Percentiles rank a stretch among this genome's conserved stretches.
phyloP scores from a whole-genome alignment of 2,329 filamentous ascomycete genomes.

The Trichophaea hybrida region DNA sequence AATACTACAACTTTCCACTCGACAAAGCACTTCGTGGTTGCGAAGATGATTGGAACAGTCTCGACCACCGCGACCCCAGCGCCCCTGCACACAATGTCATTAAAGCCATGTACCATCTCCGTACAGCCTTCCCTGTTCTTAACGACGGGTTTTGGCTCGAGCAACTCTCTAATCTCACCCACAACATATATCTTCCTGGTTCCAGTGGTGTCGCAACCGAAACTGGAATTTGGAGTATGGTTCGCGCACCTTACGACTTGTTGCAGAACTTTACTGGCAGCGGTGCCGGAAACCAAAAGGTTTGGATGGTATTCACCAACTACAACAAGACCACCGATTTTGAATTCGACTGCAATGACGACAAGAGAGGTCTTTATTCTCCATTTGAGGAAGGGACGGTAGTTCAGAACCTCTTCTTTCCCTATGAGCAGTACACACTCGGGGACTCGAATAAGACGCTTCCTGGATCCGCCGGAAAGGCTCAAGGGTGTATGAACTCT shows the following conservation, averaged over 20 bases:
- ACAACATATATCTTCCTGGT: constrained; percentile 38
- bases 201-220: constrained; percentile 41
- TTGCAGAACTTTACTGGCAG: constrained; percentile 33
- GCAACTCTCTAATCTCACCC: constrained; percentile 36
- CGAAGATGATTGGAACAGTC: constrained; percentile 41
- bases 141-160: too few relatives aligned
- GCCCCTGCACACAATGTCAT: constrained; percentile 34
- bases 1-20: constrained; percentile 45
- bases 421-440: constrained; percentile 44
- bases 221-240: constrained; percentile 46
- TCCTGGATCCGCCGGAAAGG: too few relatives aligned
- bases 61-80: constrained; percentile 49
- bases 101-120: too few relatives aligned
- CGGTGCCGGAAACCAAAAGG: constrained; percentile 37
- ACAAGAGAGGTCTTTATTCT: constrained; percentile 39
- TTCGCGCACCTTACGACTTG: constrained; percentile 32
- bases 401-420: constrained; percentile 50
- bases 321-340: constrained; percentile 39
- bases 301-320: constrained; percentile 42
- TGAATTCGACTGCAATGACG: constrained; percentile 42
- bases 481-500: too few relatives aligned
- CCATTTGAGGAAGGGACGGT: constrained; percentile 41
- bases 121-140: too few relatives aligned
- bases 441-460: constrained; percentile 33
- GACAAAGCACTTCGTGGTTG: constrained; percentile 42